Conservation (phyloP, 2,329 filamentous ascomycete species). For the Albophoma yamanashiensis region DNA sequence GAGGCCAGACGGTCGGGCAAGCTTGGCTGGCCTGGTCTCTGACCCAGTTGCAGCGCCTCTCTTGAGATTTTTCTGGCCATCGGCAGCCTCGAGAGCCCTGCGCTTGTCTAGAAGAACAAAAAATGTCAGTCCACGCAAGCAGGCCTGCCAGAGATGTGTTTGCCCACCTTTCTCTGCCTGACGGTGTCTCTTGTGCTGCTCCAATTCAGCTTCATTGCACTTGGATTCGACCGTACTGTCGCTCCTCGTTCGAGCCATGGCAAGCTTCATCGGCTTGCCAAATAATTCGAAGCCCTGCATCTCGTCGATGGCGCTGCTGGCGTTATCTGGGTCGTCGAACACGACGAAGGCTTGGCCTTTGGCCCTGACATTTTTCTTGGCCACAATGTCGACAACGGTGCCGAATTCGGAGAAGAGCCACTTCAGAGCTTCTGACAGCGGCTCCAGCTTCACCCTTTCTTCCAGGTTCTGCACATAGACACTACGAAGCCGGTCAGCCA, state of each 20-base stretch:
- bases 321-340: slow-evolving; percentile 73
- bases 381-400: slow-evolving; percentile 71
- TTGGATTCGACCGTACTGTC: slow-evolving; percentile 75
- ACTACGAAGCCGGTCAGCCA: slow-evolving; percentile 32
- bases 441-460: slow-evolving; percentile 77
- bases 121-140: neutral
- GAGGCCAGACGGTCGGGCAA: slow-evolving; percentile 49
- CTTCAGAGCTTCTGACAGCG: slow-evolving; percentile 60
- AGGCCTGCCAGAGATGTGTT: neutral
- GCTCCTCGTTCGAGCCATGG: slow-evolving; percentile 71
- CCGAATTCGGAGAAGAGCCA: slow-evolving; percentile 87
- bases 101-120: slow-evolving; percentile 47
- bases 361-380: slow-evolving; percentile 80
- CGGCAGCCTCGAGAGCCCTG: slow-evolving; percentile 70
- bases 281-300: slow-evolving; percentile 89
- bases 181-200: slow-evolving; percentile 73
- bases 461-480: slow-evolving; percentile 77
- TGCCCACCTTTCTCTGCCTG: slow-evolving; percentile 80
- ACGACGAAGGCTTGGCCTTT: slow-evolving; percentile 96
- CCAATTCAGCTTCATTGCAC: slow-evolving; percentile 70
- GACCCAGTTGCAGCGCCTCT: slow-evolving; percentile 37
- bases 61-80: slow-evolving; percentile 69
- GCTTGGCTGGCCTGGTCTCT: slow-evolving; percentile 53
- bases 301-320: slow-evolving; percentile 72
- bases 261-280: slow-evolving; percentile 78